These are phyloP conservation scores for Aspergillus sp. DNA, from an alignment of 2,329 filamentous ascomycete species.

Conservation along the genomic window DNA sequence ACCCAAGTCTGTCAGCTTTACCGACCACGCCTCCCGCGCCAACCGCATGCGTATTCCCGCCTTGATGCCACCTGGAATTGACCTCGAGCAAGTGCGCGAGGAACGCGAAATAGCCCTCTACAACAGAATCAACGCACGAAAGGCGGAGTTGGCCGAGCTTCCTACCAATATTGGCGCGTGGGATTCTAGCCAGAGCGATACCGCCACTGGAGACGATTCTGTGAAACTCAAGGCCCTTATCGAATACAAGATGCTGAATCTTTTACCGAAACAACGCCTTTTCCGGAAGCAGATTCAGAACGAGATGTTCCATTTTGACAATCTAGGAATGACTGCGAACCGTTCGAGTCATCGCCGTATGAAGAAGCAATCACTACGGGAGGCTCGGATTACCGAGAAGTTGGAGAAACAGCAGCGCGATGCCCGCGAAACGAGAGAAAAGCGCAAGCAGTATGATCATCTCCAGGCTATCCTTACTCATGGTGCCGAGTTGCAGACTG, in stretches of 20 bases:
- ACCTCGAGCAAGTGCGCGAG: slow-evolving; percentile 80
- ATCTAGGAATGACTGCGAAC: slow-evolving; percentile 95
- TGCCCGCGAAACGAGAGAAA: slow-evolving; percentile 91
- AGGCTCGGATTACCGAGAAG: slow-evolving; percentile 97
- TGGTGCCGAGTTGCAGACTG: slow-evolving; percentile 72
- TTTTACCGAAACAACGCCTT: slow-evolving; percentile 85
- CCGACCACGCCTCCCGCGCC: slow-evolving; percentile 73
- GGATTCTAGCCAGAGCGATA: slow-evolving; percentile 72
- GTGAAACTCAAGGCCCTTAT: slow-evolving; percentile 89
- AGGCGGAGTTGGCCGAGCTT: slow-evolving; percentile 78
- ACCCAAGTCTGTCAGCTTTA: slow-evolving; percentile 69
- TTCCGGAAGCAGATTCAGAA: slow-evolving; percentile 84
- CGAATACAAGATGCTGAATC: slow-evolving; percentile 85
- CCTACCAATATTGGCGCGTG: slow-evolving; percentile 85
- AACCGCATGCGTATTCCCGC: slow-evolving; percentile 81
- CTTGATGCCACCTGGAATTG: slow-evolving; percentile 84
- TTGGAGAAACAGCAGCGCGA: slow-evolving; percentile 98
- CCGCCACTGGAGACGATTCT: slow-evolving; percentile 72
- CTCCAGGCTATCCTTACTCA: slow-evolving; percentile 83
- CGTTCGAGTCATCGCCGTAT: slow-evolving; percentile 85
- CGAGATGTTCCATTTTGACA: slow-evolving; percentile 94
- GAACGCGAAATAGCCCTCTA: slow-evolving; percentile 87
- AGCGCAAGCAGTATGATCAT: slow-evolving; percentile 95
- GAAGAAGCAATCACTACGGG: slow-evolving; percentile 95
- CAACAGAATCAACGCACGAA: slow-evolving; percentile 84